Base-by-base conservation (phyloP, 768 basidiomycete species). In the Trametes cinnabarina region DNA sequence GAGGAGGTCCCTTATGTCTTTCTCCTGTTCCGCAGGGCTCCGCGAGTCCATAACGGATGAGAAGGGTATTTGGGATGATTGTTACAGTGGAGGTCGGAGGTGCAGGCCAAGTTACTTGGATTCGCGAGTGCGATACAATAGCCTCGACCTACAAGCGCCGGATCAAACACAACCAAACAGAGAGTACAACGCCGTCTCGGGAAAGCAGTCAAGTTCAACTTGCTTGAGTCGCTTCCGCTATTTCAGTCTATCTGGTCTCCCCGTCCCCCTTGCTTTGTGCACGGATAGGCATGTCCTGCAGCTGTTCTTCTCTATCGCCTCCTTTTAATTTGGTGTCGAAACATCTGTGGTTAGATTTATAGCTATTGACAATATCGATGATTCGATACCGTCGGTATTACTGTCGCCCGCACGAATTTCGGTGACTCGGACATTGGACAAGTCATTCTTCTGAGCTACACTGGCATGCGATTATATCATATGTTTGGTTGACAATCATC, bases 1-100 rank as follows among this genome's bases (percentile, higher is more conserved):
- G 51, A 86, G 72, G n/a, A 76, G 67, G 14, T 74, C 72, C 26
- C 44, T 61, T 50, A 73, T 69, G 11, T 79, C 75, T 55, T 71
- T 68, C 59, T 78, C 76, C 51, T 76, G 72, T 51, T 76, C 72
- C 25, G 64, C 66, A 22, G 69, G 58, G 32, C 55, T 57, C 44
- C 46, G 66, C 26, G 64, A 57, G 47, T 69, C 69, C 70, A 72
- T 72, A 50, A 47, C 57, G 44, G 34, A 26, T 12, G 39, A 14
- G 37, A 30, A 25, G 42, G 60, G 1, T 23, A 34, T 22, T 19
- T 17, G 3, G 20, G n/a, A 28, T 22, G 28, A 14, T 42, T 39
- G 55, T 42, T 10, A 22, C 19, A 39, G 9, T 35, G 20, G 17
- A 37, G 23, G 23, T 4, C 8, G 7, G 48, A 32, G 25, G 47